These are phyloP conservation scores for Tetrastigma voinierianum DNA, from an alignment of 164 flowering plant species.

Conservation along the genomic window DNA sequence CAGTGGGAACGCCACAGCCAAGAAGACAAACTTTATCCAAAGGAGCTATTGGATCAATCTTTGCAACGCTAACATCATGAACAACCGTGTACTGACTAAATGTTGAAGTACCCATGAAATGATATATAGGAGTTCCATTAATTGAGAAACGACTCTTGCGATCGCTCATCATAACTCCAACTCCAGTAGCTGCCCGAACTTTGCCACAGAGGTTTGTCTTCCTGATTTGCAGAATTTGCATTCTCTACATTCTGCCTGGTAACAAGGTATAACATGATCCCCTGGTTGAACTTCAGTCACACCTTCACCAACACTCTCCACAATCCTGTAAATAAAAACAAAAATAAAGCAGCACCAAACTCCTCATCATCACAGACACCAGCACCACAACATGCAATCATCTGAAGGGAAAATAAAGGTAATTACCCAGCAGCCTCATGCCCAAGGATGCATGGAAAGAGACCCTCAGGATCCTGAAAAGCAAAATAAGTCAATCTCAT, in stretches of 20 bases:
- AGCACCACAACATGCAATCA: not conserved
- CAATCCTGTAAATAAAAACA: constrained; percentile 50
- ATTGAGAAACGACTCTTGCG: constrained; percentile 89
- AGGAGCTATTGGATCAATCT: constrained; percentile 92
- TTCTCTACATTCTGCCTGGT: constrained; percentile 94
- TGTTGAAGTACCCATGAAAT: constrained; percentile 99
- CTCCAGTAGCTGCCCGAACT: constrained; percentile 91
- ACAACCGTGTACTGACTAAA: constrained; percentile 97
- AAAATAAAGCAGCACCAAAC: constrained; percentile 3
- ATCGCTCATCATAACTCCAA: constrained; percentile 92
- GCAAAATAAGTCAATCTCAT: constrained; percentile 5
- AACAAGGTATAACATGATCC: constrained; percentile 98
- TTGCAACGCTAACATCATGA: constrained; percentile 98
- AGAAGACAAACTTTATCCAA: constrained; percentile 97
- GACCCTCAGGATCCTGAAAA: constrained; percentile 93
- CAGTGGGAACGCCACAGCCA: constrained; percentile 98
- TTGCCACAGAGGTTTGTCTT: constrained; percentile 98
- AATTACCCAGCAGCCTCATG: constrained; percentile 99
- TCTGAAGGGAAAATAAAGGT: not conserved
- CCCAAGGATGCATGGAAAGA: constrained; percentile 97
- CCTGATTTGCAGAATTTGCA: constrained; percentile 96
- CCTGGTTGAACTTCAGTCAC: constrained; percentile 98
- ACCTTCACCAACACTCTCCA: constrained; percentile 99
- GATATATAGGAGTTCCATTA: constrained; percentile 88
- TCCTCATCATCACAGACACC: not conserved